Evolutionary conservation across 78 protist species (phyloP).

Genomic region (Polysphondylium violaceum): DNA sequence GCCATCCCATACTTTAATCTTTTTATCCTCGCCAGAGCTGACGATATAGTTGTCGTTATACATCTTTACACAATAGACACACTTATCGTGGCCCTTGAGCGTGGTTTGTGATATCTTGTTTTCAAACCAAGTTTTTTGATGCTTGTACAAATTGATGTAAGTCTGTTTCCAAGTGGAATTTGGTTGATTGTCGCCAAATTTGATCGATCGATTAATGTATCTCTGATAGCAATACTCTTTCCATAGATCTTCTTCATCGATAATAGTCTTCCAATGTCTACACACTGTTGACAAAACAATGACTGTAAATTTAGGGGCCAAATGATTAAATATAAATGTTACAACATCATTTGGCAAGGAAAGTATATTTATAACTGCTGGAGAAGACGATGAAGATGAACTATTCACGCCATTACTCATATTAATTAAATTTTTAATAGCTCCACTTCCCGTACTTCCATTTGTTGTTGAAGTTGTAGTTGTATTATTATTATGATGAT

Average conservation of each 20-base stretch:
- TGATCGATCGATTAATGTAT: conserved; percentile 13
- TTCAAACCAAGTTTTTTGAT: conserved; percentile 52
- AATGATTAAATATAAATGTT: conserved; percentile 11
- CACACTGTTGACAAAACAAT: conserved; percentile 15
- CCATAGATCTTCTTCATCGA: conserved; percentile 55
- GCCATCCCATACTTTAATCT: conserved; percentile 60
- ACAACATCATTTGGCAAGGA: conserved; percentile 3
- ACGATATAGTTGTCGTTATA: neutral
- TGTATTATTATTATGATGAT: too few relatives aligned
- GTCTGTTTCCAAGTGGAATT: conserved; percentile 7
- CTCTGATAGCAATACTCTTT: neutral
- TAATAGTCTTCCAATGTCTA: conserved; percentile 12
- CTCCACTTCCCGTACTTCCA: neutral
- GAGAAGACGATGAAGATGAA: conserved; percentile 1
- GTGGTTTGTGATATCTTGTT: conserved; percentile 13
- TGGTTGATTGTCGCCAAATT: neutral
- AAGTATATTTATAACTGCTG: neutral
- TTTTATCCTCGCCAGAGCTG: conserved; percentile 41
- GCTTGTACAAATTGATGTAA: neutral
- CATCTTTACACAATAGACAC: conserved; percentile 17
- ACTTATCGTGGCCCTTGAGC: conserved; percentile 42
- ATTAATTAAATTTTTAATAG: neutral
- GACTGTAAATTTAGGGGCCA: neutral
- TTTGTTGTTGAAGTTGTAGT: neutral
- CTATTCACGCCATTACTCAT: too few relatives aligned